phyloP scores from a whole-genome alignment of 1,284 basidiomycete genomes.

The Puccinia novopanici region DNA sequence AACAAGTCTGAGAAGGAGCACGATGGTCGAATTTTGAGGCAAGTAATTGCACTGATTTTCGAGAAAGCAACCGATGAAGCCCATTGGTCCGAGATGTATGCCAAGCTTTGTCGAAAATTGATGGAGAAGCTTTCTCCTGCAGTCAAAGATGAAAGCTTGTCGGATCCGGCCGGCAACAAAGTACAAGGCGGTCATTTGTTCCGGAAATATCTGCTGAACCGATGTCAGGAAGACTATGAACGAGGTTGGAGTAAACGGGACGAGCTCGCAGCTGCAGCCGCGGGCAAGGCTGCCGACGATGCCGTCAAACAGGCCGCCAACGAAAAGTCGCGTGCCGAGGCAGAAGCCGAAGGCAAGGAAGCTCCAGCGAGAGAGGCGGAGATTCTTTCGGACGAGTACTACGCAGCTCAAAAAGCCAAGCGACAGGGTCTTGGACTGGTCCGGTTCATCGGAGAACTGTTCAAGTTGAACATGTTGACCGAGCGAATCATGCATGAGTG shows the following conservation, averaged over 20 bases:
- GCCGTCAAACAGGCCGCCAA: constrained; percentile 64
- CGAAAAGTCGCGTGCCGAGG: constrained; percentile 57
- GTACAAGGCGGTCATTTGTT: constrained; percentile 81
- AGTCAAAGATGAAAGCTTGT: constrained; percentile 82
- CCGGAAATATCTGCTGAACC: constrained; percentile 85
- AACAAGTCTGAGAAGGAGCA: constrained; percentile 90
- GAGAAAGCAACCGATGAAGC: constrained; percentile 97
- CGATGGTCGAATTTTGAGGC: constrained; percentile 88
- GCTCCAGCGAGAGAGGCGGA: constrained; percentile 60
- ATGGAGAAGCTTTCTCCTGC: constrained; percentile 82
- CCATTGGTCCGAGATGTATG: constrained; percentile 95
- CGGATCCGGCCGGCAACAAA: constrained; percentile 74
- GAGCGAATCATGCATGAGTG: constrained; percentile 95
- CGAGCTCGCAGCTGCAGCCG: constrained; percentile 64
- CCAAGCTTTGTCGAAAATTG: constrained; percentile 88
- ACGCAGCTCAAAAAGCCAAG: constrained; percentile 93
- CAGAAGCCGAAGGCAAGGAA: constrained; percentile 61
- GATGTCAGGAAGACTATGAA: constrained; percentile 94
- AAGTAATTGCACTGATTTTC: constrained; percentile 92
- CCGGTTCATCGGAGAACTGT: constrained; percentile 95
- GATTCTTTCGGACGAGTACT: constrained; percentile 90
- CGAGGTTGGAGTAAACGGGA: constrained; percentile 70
- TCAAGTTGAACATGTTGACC: constrained; percentile 92
- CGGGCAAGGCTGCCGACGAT: constrained; percentile 65
- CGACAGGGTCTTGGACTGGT: constrained; percentile 94